Evolutionary conservation across 2,329 filamentous ascomycete genomes (phyloP), one percentile per base, ranked within the genome.

Genomic region (Didymella glomerata): DNA sequence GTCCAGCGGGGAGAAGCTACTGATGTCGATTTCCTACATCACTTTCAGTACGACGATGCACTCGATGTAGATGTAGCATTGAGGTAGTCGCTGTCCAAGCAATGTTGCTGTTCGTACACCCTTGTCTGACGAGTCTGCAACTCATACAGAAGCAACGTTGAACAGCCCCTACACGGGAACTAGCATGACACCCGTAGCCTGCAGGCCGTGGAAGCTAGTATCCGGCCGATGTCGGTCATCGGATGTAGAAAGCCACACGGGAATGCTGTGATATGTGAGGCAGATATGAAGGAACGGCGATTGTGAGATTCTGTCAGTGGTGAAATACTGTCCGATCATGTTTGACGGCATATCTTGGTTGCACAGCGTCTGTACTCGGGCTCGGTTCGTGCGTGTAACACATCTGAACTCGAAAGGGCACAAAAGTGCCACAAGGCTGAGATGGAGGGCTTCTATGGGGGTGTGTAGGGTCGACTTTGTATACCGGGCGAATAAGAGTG

Each of bases 211-310:
- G 61, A 48, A 56, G 57, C 46, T 25, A 57, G 42, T 46, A 55
- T 50, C 57, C 66, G 60, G 63, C 64, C 67, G 64, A 71, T 64
- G 66, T 71, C 64, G 69, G 68, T 66, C 64, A 54, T 63, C 50
- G 22, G 54, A 58, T 53, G 41, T 47, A 56, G 63, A 51, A 32
- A 48, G 58, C 44, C 36, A 54, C 60, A 60, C 60, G 45, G 49
- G 57, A 48, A 59, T 41, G 45, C 40, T 41, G 55, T 55, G 50
- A 28, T 44, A 30, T 40, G 47, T 48, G 18, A 41, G 36, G 34
- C 44, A 55, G 20, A 32, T 13, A 7, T 41, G 32, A 45, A 38
- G 11, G n/a, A 14, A 18, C 20, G 34, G 41, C 34, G 16, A 20
- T 36, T 9, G 25, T 25, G 40, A 40, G 36, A 34, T 53, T 8